These are phyloP conservation scores for Planoprotostelium fungivorum DNA, from an alignment of 78 protist species.

Conservation along the genomic window DNA sequence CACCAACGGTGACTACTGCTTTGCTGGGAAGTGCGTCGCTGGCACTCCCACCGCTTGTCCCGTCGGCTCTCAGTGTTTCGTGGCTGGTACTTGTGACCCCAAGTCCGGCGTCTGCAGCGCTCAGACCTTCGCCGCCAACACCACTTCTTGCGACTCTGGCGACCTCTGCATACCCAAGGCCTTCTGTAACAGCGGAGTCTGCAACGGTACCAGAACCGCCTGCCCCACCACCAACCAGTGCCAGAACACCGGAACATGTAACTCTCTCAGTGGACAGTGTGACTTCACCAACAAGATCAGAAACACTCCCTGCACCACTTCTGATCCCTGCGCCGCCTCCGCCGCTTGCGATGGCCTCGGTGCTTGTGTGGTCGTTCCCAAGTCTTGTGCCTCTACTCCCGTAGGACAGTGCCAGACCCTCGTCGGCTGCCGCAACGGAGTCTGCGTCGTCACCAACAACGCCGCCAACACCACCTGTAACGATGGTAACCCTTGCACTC, in stretches of 20 bases:
- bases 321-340: background rate
- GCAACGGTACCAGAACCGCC: background rate
- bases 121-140: background rate
- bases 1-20: conserved; percentile 4
- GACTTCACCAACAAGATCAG: background rate
- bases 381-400: background rate
- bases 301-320: background rate
- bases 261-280: conserved; percentile 5
- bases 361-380: background rate
- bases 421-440: background rate
- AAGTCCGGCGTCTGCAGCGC: background rate
- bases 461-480: background rate
- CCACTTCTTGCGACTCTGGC: background rate
- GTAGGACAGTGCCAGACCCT: background rate
- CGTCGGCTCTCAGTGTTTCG: background rate
- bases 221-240: background rate
- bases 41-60: background rate
- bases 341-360: background rate
- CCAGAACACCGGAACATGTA: conserved; percentile 1
- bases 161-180: background rate
- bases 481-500: conserved; percentile 20
- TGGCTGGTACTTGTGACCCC: background rate
- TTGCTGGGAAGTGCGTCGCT: background rate
- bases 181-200: background rate
- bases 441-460: background rate